Evolutionary conservation across 169 alveolate genomes (phyloP).

Genomic region (Plasmodium inui): DNA sequence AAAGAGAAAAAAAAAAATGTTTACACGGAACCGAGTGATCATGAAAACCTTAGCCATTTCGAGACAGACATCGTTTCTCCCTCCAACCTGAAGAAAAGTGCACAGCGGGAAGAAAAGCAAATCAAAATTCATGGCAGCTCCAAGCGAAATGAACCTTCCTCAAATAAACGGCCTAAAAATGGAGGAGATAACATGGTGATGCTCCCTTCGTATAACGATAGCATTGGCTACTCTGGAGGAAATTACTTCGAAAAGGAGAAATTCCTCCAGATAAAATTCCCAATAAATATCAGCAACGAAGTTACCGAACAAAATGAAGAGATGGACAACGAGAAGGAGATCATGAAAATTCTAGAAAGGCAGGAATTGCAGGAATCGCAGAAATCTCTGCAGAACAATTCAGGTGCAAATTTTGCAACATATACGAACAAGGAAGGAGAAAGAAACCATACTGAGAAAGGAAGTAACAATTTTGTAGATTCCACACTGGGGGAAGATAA

Average conservation of each 20-base stretch:
- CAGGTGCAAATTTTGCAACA: neutral
- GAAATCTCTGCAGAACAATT: neutral
- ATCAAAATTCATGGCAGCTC: neutral
- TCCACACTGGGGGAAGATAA: slow-evolving; percentile 8
- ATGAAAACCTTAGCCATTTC: neutral
- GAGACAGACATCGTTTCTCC: neutral
- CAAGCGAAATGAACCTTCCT: neutral
- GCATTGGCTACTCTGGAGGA: neutral
- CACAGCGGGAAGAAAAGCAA: slow-evolving; percentile 1
- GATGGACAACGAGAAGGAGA: neutral
- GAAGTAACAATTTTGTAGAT: neutral
- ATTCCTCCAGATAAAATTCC: slow-evolving; percentile 27
- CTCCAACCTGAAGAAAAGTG: neutral
- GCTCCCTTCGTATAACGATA: neutral
- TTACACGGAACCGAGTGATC: neutral
- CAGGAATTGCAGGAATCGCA: neutral
- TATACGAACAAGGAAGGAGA: neutral
- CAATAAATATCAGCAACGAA: neutral
- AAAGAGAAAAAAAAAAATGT: slow-evolving; percentile 4
- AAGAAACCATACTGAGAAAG: neutral
- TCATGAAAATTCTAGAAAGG: neutral
- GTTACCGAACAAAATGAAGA: neutral
- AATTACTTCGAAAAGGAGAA: slow-evolving; percentile 57
- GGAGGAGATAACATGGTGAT: neutral
- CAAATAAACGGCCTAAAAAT: neutral